Conservation (phyloP, 2,329 filamentous ascomycete genomes). For the Penicillium sp. region DNA sequence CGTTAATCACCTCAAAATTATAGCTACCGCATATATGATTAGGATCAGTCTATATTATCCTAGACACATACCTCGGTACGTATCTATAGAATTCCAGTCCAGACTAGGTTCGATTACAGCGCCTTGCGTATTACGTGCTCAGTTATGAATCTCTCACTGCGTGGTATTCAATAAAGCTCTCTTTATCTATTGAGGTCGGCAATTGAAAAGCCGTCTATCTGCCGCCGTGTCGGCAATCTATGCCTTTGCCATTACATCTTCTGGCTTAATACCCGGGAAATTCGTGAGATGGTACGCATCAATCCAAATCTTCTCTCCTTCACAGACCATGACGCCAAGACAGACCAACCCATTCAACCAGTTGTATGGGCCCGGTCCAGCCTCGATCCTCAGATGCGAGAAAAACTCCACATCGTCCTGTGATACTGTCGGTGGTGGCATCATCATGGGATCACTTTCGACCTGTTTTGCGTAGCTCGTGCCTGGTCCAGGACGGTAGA, state of each 20-base stretch:
- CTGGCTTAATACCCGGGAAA: slow-evolving; percentile 19
- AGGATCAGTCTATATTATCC: no score
- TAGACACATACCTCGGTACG: no score
- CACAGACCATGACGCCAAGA: slow-evolving; percentile 25
- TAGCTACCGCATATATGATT: no score
- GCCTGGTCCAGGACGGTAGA: slow-evolving; percentile 25
- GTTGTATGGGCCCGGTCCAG: slow-evolving; percentile 21
- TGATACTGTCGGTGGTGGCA: slow-evolving; percentile 16
- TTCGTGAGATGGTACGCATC: slow-evolving; percentile 28
- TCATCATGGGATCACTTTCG: slow-evolving; percentile 7
- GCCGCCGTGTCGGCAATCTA: background rate
- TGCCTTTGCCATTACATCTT: slow-evolving; percentile 18
- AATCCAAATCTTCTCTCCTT: slow-evolving; percentile 23
- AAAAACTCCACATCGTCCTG: slow-evolving; percentile 29
- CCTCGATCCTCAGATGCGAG: slow-evolving; percentile 24
- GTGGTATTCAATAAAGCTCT: no score
- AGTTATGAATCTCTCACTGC: no score
- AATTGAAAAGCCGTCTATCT: background rate
- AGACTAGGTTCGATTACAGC: no score
- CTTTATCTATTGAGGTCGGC: background rate
- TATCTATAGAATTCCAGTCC: no score
- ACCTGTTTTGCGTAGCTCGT: slow-evolving; percentile 25
- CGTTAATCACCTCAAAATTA: no score
- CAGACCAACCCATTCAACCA: slow-evolving; percentile 30
- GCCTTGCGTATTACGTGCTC: no score